Evolutionary conservation across 257 asterid genomes (phyloP).

Genomic region (Lavandula angustifolia): DNA sequence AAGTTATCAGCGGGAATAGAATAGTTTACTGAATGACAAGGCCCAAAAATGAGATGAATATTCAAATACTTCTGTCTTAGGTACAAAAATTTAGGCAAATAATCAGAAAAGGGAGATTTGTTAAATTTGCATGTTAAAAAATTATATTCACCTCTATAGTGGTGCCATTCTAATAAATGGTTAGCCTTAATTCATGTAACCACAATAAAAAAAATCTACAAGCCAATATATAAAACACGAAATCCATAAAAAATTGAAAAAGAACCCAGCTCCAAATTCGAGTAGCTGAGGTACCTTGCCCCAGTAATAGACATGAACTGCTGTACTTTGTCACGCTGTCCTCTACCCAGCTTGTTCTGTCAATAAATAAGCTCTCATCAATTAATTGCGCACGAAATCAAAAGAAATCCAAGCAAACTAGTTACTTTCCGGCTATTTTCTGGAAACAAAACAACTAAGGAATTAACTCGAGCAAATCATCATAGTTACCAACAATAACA

Average conservation of each 20-base stretch:
- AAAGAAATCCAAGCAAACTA: background rate
- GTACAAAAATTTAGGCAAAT: slow-evolving; percentile 9
- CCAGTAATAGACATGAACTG: slow-evolving; percentile 93
- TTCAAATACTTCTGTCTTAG: background rate
- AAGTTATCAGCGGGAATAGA: background rate
- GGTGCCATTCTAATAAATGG: background rate
- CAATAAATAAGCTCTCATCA: slow-evolving; percentile 28
- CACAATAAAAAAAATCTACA: background rate
- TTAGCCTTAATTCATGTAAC: background rate
- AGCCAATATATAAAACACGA: slow-evolving; percentile 3
- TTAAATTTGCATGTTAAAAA: background rate
- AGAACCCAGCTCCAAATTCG: slow-evolving; percentile 8
- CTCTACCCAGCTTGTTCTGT: slow-evolving; percentile 92
- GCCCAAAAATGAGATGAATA: background rate
- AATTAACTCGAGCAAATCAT: slow-evolving; percentile 18
- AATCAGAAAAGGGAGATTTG: background rate
- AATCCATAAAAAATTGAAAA: background rate
- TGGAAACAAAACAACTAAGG: slow-evolving; percentile 9
- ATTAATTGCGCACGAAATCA: slow-evolving; percentile 28
- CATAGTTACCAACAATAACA: slow-evolving; percentile 2
- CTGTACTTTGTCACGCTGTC: slow-evolving; percentile 93
- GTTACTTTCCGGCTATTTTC: slow-evolving; percentile 6
- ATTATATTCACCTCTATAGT: background rate
- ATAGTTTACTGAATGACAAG: slow-evolving; percentile 3
- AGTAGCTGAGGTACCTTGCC: slow-evolving; percentile 54